Evolutionary conservation across 768 basidiomycete species (phyloP), one percentile per base, ranked within the genome.

Genomic region (Tricholomella constricta): DNA sequence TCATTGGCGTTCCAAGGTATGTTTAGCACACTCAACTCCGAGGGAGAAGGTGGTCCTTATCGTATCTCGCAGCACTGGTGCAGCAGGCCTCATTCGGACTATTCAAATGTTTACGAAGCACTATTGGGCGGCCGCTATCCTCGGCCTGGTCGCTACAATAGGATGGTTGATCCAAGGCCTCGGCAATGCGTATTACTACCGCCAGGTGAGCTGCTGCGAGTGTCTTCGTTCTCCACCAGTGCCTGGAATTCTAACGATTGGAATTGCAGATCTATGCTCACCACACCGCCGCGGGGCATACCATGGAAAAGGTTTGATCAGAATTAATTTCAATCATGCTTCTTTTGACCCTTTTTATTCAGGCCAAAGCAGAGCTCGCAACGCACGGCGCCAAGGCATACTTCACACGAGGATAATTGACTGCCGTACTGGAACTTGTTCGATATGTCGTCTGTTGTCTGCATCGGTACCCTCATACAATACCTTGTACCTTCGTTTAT

Each of bases 1-100:
- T 94, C 69, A 86, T 98, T 67, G 96, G 96, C 59, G 89, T 97
- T 62, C 94, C 94, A 61, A 82, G 85, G 87, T 86, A 75, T 60
- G 69, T 61, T 26, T 27, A 48, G 45, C 47, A 53, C 31, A 23
- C n/a, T 31, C 44, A 69, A 64, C 57, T 72, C 72, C 69, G 72
- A 73, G 70, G 69, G 56, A 61, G 66, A 70, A 65, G 63, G 44
- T 57, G 53, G 38, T 62, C 58, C 55, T 50, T 56, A 57, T 56
- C 57, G 37, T 44, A 51, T 44, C 47, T 38, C 61, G 49, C 52
- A 91, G 91, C 56, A 96, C 96, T 40, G 97, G 97, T 31, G 92
- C 94, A 41, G 95, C 94, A 23, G 96, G 97, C 14, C 78, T 99
- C 46, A 94, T 98, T 64, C 91, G 94, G 70, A 95, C 88, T 41